Evolutionary conservation across 2,329 filamentous ascomycete species (phyloP).

Genomic region (Magnaporthiopsis rhizophila): DNA sequence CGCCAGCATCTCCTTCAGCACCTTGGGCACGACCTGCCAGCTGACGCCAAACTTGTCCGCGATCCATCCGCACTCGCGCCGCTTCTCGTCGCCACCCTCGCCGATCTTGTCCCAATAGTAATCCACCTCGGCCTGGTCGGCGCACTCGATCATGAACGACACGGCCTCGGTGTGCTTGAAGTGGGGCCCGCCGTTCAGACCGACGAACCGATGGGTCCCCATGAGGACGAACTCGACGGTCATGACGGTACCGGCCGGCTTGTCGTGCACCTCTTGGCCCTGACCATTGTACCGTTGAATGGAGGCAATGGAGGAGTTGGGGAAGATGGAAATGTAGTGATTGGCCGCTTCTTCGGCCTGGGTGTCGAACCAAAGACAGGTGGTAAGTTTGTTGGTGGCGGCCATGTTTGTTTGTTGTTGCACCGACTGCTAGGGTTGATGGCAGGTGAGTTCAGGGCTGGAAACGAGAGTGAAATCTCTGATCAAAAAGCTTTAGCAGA

Average conservation of each 20-base stretch:
- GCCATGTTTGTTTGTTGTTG: background rate
- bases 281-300: slow-evolving; percentile 22
- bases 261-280: slow-evolving; percentile 23
- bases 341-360: slow-evolving; percentile 33
- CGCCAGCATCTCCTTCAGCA: slow-evolving; percentile 25
- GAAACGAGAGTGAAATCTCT: too few relatives aligned
- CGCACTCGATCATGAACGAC: slow-evolving; percentile 35
- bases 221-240: slow-evolving; percentile 30
- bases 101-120: slow-evolving; percentile 36
- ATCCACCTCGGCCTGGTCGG: slow-evolving; percentile 37
- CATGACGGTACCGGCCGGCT: slow-evolving; percentile 24
- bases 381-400: slow-evolving; percentile 14
- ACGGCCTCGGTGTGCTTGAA: slow-evolving; percentile 32
- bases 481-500: background rate
- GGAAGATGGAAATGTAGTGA: slow-evolving; percentile 32
- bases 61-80: slow-evolving; percentile 36
- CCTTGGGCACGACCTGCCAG: slow-evolving; percentile 38
- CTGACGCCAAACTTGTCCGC: slow-evolving; percentile 35
- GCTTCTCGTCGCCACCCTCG: slow-evolving; percentile 28
- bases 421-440: background rate
- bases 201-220: slow-evolving; percentile 27
- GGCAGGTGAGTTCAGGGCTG: background rate
- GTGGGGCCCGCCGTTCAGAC: slow-evolving; percentile 33
- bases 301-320: slow-evolving; percentile 27
- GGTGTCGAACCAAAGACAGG: slow-evolving; percentile 33